A percentile compares a stretch with the other conserved stretches of the same genome.
Evolutionary conservation across 1,139 yeast species (phyloP).

Genomic region (Kluyveromyces sp.): DNA sequence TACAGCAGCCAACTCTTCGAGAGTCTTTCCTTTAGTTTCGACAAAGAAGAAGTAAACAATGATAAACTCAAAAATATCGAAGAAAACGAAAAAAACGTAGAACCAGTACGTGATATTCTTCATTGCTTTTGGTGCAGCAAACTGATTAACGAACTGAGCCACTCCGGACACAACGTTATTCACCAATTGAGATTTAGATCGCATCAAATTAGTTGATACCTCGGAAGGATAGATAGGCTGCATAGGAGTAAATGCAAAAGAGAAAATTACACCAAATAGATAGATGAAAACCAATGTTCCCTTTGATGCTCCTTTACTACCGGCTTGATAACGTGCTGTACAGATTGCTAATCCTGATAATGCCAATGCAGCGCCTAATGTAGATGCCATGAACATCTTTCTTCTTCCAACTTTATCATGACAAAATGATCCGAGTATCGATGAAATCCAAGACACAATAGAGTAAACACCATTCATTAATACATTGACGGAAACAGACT

Average conservation of each 20-base stretch:
- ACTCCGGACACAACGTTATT: neutral
- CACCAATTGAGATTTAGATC: conserved; percentile 3
- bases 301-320: neutral
- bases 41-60: conserved; percentile 50
- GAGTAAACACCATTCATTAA: conserved; percentile 4
- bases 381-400: conserved; percentile 1
- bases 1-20: conserved; percentile 40
- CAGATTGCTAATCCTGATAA: conserved; percentile 1
- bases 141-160: conserved; percentile 2
- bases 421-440: neutral
- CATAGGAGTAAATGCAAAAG: conserved; percentile 3
- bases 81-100: conserved; percentile 3
- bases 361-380: neutral
- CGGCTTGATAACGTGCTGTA: conserved; percentile 1
- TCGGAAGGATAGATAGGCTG: conserved; percentile 2
- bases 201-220: neutral
- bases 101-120: conserved; percentile 3
- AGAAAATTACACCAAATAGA: conserved; percentile 4
- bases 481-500: neutral
- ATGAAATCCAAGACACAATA: conserved; percentile 1
- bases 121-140: conserved; percentile 3
- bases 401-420: conserved; percentile 3
- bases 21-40: conserved; percentile 60
- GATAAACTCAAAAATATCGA: conserved; percentile 1
- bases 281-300: conserved; percentile 3